Evolutionary conservation across 1,284 basidiomycete species (phyloP), one percentile per base, ranked within the genome.

Genomic region (Puccinia novopanici): DNA sequence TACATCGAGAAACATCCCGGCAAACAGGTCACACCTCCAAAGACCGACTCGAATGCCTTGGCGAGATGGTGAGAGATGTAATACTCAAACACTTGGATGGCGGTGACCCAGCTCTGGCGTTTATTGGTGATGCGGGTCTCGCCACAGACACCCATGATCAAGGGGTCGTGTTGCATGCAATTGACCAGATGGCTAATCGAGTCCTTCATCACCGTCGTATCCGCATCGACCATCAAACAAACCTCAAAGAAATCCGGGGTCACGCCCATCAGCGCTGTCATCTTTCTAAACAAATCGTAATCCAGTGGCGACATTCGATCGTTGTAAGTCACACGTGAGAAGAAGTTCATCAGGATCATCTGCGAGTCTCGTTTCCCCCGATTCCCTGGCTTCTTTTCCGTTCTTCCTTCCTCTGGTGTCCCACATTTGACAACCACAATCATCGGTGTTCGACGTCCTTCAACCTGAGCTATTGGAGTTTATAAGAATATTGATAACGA

Each of bases 1-100:
- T 99, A 99, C 94, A 99, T 98, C 67, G 95, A 98, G 89, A 99
- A 99, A 87, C 97, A 99, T 30, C 97, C 97, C 0, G 97, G 97
- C 61, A 99, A 88, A 89, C 97, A 99, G 19, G 97, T 95, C 79
- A 99, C 97, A 91, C 97, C 97, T 85, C 97, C 97, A 86, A 99
- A 99, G 22, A 98, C 94, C 34, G 95, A 95, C 86, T 99, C 97
- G 87, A 99, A 99, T 1, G 95, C 95, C 86, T 99, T 99, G 82
- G 95, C 93, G 81, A 95, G 90, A 87, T 99, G 96, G 86, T 99
- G 97, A 50, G 95, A 98, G 85, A 99, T 98, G 87, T 98, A 99
- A 87, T 99, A 99, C 85, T 85, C 85, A 81, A 84, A 85, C 75
- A 99, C 95, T 86, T 99, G 97, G 84, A 99, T 99, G 63, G 92